Evolutionary conservation across 129 eudicot genomes (phyloP).

Genomic region (Pittosporum tobira): DNA sequence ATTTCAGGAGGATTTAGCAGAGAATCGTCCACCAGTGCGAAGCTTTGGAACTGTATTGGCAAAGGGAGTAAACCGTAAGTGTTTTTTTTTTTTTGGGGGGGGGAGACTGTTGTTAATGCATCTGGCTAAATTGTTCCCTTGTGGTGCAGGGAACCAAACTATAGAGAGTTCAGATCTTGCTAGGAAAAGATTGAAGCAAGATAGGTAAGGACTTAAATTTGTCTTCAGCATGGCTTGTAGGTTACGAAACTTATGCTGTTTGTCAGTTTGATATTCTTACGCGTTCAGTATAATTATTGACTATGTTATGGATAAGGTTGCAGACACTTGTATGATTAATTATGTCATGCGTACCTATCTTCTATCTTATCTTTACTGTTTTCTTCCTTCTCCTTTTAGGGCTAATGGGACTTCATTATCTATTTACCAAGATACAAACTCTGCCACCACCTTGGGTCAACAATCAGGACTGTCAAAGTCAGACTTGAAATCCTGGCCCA

Average conservation of each 20-base stretch:
- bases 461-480: slow-evolving; percentile 31
- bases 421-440: slow-evolving; percentile 48
- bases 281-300: neutral
- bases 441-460: slow-evolving; percentile 21
- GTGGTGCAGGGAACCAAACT: slow-evolving; percentile 44
- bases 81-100: neutral
- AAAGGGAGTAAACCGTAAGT: slow-evolving; percentile 46
- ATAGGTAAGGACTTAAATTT: slow-evolving; percentile 35
- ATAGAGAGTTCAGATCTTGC: slow-evolving; percentile 34
- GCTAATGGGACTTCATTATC: slow-evolving; percentile 34
- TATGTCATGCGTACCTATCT: neutral
- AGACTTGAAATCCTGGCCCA: slow-evolving; percentile 58
- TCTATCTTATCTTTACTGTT: neutral
- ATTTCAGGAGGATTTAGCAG: slow-evolving; percentile 55
- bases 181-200: slow-evolving; percentile 51
- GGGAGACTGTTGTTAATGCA: neutral
- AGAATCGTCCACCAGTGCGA: slow-evolving; percentile 43
- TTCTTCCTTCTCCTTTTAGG: slow-evolving; percentile 24
- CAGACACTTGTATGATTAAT: neutral
- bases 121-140: slow-evolving; percentile 5
- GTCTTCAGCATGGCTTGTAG: neutral
- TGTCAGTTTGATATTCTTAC: neutral
- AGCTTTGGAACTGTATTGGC: slow-evolving; percentile 81
- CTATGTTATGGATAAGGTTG: no score
- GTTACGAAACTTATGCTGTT: neutral